Base-by-base conservation (phyloP, 192 early-diverging fungal genomes). In the Backusella mclennaniae region DNA sequence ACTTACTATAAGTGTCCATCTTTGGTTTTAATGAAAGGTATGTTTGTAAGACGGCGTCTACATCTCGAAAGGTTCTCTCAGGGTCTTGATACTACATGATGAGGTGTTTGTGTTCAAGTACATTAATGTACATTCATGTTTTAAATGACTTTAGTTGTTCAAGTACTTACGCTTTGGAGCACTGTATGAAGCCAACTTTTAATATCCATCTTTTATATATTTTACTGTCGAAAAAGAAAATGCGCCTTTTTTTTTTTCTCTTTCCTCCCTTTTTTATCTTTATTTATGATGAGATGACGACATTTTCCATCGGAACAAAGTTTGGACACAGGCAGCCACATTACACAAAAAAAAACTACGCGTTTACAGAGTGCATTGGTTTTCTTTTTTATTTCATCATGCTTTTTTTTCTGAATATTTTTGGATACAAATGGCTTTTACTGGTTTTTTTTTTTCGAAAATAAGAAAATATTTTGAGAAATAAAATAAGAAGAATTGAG, bases 1-100 rank as follows among this genome's bases (percentile, higher is more conserved):
- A 76, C 87, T 71, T 86, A 93, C 90, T 92, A 77, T 91, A 93
- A 39, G 83, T 85, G 63, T 95, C 92, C 63, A 88, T 87, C 79
- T 93, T 92, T 29, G 89, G 89, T 35, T 85, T 84, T 39, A 93
- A 83, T 33, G 89, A 85, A 49, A 80, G 80, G 78, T 86, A 90
- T 38, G 84, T 84, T 74, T 83, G 77, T 26, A 93, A 77, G 4
- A 88, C 89, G 3, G 87, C 82, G 67, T 92, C 91, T 44, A 88
- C 91, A 79, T 94, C 92, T 56, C 87, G 80, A 75, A 87, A 89
- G 42, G 87, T 88, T 71, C 90, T 84, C 17, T 91, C 90, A 26
- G 83, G 73, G 67, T 90, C 81, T 23, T 83, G 81, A 76, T 94
- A 94, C 90, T 94, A 76, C 29, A 36, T 49, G 15, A 6, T 19